A percentile compares a stretch with the other conserved stretches of the same genome.
These are phyloP conservation scores for Fomitopsis betulina DNA, from an alignment of 1,284 basidiomycete species.

Conservation along the genomic window DNA sequence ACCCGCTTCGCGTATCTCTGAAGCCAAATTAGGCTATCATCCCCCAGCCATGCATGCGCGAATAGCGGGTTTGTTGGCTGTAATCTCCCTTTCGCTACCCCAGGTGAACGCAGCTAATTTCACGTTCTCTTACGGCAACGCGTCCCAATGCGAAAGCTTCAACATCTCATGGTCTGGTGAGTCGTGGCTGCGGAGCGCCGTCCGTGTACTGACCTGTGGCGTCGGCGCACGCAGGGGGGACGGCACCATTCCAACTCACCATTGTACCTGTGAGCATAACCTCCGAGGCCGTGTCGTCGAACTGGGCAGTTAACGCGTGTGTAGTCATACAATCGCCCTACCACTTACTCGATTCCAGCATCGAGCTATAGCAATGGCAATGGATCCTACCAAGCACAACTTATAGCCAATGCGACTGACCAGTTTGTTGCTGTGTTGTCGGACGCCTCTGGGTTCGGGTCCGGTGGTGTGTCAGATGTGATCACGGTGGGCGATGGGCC, in stretches of 20 bases:
- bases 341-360: slow-evolving; percentile 53
- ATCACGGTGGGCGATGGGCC: slow-evolving; percentile 45
- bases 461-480: slow-evolving; percentile 54
- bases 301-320: neutral
- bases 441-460: slow-evolving; percentile 62
- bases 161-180: slow-evolving; percentile 60
- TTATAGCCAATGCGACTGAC: slow-evolving; percentile 37
- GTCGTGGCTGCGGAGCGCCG: slow-evolving; percentile 13
- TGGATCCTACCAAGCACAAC: slow-evolving; percentile 46
- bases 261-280: slow-evolving; percentile 45
- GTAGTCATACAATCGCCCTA: slow-evolving; percentile 49
- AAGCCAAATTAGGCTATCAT: neutral
- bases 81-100: neutral
- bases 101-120: slow-evolving; percentile 32
- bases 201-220: neutral
- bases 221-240: slow-evolving; percentile 43
- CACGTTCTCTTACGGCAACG: slow-evolving; percentile 42
- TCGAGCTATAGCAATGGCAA: slow-evolving; percentile 48
- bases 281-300: neutral
- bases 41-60: slow-evolving; percentile 6
- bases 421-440: slow-evolving; percentile 63
- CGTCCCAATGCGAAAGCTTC: slow-evolving; percentile 59
- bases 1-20: neutral
- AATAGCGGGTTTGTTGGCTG: neutral
- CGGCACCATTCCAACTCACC: slow-evolving; percentile 53